phyloP scores from a whole-genome alignment of 129 eudicot genomes.

The Sambucus nigra region DNA sequence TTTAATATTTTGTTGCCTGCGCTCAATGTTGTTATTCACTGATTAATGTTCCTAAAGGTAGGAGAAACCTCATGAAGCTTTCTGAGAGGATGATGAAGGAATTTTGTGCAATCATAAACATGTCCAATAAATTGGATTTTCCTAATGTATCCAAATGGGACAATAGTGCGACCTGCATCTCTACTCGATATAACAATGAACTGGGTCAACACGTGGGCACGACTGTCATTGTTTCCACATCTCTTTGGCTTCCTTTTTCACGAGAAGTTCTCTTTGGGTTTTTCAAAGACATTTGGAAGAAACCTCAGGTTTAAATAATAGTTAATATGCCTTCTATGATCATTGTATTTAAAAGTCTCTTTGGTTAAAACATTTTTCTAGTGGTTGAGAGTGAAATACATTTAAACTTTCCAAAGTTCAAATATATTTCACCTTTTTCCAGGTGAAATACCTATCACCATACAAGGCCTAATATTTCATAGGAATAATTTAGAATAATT shows the following conservation, averaged over 20 bases:
- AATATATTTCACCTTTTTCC: too few species aligned
- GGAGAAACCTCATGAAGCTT: slow-evolving; percentile 59
- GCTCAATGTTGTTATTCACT: slow-evolving; percentile 13
- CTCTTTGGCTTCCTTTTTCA: slow-evolving; percentile 58
- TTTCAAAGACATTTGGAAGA: slow-evolving; percentile 41
- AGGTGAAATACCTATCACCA: too few species aligned
- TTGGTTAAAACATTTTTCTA: too few species aligned
- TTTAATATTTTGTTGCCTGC: background rate
- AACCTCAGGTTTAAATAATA: slow-evolving; percentile 73
- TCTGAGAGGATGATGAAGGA: slow-evolving; percentile 49
- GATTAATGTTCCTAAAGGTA: slow-evolving; percentile 39
- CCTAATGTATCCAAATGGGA: slow-evolving; percentile 22
- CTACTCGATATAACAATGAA: slow-evolving; percentile 35
- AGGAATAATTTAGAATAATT: too few species aligned
- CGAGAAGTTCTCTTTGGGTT: slow-evolving; percentile 37
- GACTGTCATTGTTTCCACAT: slow-evolving; percentile 49
- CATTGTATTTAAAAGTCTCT: too few species aligned
- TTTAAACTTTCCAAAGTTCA: too few species aligned
- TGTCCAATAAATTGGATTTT: slow-evolving; percentile 31
- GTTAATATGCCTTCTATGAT: too few species aligned
- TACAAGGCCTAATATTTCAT: too few species aligned
- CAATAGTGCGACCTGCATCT: slow-evolving; percentile 36
- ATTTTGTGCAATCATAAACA: slow-evolving; percentile 49
- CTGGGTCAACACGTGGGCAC: slow-evolving; percentile 39
- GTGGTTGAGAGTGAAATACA: too few species aligned